Evolutionary conservation across 2,329 filamentous ascomycete species (phyloP).

Genomic region (Diatrype stigma): DNA sequence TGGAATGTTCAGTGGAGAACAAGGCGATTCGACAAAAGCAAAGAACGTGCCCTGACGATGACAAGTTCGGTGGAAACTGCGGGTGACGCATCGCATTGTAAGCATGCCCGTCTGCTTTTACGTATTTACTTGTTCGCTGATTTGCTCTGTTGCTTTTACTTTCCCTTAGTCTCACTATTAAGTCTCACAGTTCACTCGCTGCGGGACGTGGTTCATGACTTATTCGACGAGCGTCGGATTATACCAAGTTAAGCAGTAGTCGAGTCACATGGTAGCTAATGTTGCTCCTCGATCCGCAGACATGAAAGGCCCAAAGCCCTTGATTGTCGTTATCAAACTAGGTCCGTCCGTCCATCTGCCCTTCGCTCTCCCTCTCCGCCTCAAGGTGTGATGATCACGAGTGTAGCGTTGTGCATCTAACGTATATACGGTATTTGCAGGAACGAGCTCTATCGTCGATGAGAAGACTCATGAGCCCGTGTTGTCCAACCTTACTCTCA

Average conservation of each 20-base stretch:
- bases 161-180: too few relatives aligned
- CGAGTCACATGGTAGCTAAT: conserved; percentile 9
- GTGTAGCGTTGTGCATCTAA: background rate
- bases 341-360: conserved; percentile 53
- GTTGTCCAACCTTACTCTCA: conserved; percentile 82
- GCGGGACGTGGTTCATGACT: background rate
- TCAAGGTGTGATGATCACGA: conserved; percentile 1
- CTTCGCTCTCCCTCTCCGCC: conserved; percentile 2
- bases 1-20: background rate
- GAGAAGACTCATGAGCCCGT: conserved; percentile 92
- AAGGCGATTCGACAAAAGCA: too few relatives aligned
- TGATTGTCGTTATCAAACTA: conserved; percentile 83
- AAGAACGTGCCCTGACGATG: conserved; percentile 18
- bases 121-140: background rate
- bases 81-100: background rate
- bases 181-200: too few relatives aligned
- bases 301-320: conserved; percentile 63
- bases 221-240: too few relatives aligned
- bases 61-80: conserved; percentile 8
- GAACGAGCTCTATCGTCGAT: conserved; percentile 98
- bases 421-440: conserved; percentile 41
- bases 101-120: background rate
- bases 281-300: conserved; percentile 32
- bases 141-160: too few relatives aligned
- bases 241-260: conserved; percentile 1